Evolutionary conservation across 2,329 filamentous ascomycete genomes (phyloP).

Genomic region (Calonectria pseudoturangicola): DNA sequence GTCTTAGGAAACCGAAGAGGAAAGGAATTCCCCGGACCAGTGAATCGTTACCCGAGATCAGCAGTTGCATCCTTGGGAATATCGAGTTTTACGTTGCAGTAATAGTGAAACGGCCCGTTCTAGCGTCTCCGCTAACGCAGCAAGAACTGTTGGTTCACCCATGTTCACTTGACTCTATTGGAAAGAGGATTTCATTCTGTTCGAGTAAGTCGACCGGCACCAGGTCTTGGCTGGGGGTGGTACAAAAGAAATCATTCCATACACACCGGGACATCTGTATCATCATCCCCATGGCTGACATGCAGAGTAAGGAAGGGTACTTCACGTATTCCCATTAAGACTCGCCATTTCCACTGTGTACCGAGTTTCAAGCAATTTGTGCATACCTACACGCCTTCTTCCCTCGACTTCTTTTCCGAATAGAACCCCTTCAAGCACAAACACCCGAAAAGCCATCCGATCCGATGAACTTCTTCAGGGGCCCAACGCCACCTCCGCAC

Average conservation of each 20-base stretch:
- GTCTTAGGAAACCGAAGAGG: background rate
- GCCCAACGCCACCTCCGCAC: slow-evolving; percentile 25
- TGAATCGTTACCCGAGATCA: background rate
- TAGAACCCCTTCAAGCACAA: background rate
- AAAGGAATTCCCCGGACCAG: background rate
- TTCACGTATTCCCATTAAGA: background rate
- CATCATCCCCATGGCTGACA: background rate
- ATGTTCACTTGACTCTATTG: background rate
- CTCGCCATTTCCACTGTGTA: background rate
- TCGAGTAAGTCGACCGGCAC: background rate
- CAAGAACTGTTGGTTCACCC: background rate
- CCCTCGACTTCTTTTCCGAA: no score
- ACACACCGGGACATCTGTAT: background rate
- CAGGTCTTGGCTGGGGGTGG: background rate
- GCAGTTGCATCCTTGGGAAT: background rate
- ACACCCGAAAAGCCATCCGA: background rate
- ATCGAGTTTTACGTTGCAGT: background rate
- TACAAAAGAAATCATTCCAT: background rate
- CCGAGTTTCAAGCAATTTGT: background rate
- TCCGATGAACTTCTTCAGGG: slow-evolving; percentile 33
- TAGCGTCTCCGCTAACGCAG: slow-evolving; percentile 11
- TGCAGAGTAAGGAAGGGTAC: background rate
- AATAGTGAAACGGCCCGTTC: background rate
- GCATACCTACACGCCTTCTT: background rate
- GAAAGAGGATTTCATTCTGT: background rate